Evolutionary conservation across 352 stramenopile genomes (phyloP), one percentile per base, ranked within the genome.

Genomic region (Globisporangium yorkense): DNA sequence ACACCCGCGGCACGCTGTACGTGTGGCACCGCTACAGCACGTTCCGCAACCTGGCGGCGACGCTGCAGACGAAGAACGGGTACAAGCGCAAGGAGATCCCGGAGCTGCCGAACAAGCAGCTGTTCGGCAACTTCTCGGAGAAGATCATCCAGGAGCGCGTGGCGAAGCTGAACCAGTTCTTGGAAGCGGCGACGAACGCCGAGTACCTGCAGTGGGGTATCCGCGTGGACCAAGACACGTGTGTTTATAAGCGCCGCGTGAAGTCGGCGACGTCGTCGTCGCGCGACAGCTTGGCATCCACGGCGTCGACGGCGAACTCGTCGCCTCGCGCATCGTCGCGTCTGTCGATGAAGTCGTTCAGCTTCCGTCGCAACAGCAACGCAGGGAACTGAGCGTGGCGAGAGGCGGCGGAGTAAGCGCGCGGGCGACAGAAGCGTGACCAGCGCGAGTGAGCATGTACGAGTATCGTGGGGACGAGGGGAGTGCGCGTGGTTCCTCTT

Each of bases 1-100:
- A 87, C 61, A 87, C 69, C 12, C 79, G 76, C 31, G 79, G 79
- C 20, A 87, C 76, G 3, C 45, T 89, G 51, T 84, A 79, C 44
- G 74, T 89, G 61, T 89, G 79, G 79, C 79, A 89, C 57, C 79
- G 79, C 15, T 89, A 89, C 74, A 86, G 74, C 54, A 89, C 79
- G 48, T 89, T 89, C 74, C 76, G 76, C n/a, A 89, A 89, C 67
- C 41, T 89, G 31, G 79, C 79, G 9, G 77, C 74, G 16, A 86
- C 79, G 21, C 59, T 89, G 37, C 74, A 87, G 62, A 84, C 74
- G n/a, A 89, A 89, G 71, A 86, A 89, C 56, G 72, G 74, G 29
- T 86, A 87, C 67, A 82, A 84, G 63, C 72, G 74, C 52, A 84
- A 89, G 66, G 76, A 86, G 54, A 87, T 89, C 31, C 79, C 79